phyloP scores from a whole-genome alignment of 805 yeast genomes.

The Candida rishiriensis region DNA sequence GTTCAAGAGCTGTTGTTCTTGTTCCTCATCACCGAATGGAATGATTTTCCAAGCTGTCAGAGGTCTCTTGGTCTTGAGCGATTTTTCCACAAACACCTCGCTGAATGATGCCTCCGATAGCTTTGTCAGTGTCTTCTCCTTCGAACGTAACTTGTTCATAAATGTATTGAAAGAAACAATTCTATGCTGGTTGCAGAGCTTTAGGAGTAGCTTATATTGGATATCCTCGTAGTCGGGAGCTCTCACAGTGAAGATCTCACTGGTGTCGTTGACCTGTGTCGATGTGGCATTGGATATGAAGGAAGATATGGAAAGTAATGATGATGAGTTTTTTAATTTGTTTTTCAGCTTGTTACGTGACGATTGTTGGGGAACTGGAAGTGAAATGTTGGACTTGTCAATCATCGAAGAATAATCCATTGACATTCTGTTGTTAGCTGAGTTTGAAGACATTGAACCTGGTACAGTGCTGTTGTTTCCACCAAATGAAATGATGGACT shows the following conservation, averaged over 20 bases:
- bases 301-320: conserved; percentile 40
- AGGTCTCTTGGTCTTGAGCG: conserved; percentile 19
- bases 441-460: background rate
- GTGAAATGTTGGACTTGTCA: conserved; percentile 44
- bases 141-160: conserved; percentile 16
- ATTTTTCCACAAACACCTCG: conserved; percentile 37
- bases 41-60: conserved; percentile 42
- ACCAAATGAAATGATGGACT: conserved; percentile 9
- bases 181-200: conserved; percentile 31
- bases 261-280: conserved; percentile 7
- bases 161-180: conserved; percentile 31
- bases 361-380: conserved; percentile 53
- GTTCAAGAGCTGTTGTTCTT: conserved; percentile 37
- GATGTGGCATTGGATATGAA: conserved; percentile 14
- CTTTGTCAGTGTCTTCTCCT: conserved; percentile 29
- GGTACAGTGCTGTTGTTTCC: background rate
- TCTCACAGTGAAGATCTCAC: conserved; percentile 28
- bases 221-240: conserved; percentile 30
- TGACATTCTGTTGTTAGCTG: conserved; percentile 9
- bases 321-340: conserved; percentile 47
- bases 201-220: conserved; percentile 31
- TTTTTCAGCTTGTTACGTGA: conserved; percentile 51
- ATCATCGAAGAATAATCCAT: conserved; percentile 26
- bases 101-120: conserved; percentile 44
- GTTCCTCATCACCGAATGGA: conserved; percentile 45